These are phyloP conservation scores for Rhodotorula mucilaginosa DNA, from an alignment of 1,284 basidiomycete species.

Conservation along the genomic window DNA sequence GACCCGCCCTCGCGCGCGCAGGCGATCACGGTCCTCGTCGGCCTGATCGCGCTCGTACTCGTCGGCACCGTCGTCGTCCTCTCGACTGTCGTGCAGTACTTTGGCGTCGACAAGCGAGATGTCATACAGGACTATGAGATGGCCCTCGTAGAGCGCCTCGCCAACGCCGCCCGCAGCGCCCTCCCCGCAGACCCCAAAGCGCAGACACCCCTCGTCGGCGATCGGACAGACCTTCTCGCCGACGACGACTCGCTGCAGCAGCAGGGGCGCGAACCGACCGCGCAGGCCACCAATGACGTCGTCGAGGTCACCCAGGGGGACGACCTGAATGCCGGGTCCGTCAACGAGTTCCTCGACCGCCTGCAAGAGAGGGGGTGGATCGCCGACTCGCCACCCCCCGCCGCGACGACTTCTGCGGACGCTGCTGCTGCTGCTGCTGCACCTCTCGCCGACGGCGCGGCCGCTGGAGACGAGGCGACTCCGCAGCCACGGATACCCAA, in stretches of 20 bases:
- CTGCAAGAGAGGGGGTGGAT: conserved; percentile 29
- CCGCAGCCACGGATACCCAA: conserved; percentile 72
- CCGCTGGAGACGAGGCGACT: conserved; percentile 55
- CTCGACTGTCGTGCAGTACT: conserved; percentile 83
- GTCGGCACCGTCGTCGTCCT: conserved; percentile 88
- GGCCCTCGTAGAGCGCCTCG: conserved; percentile 44
- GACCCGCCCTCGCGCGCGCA: background rate
- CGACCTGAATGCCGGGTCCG: background rate
- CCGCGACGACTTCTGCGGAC: background rate
- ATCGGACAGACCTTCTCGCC: background rate
- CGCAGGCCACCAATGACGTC: background rate
- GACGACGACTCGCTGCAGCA: background rate
- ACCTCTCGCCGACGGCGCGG: background rate
- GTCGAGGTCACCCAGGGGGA: conserved; percentile 7
- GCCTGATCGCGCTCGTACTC: conserved; percentile 56
- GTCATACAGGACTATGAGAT: conserved; percentile 78
- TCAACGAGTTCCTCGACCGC: conserved; percentile 26
- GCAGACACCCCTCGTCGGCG: conserved; percentile 6
- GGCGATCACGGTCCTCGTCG: conserved; percentile 32
- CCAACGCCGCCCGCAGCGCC: background rate
- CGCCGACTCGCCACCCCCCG: conserved; percentile 50
- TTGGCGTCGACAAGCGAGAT: conserved; percentile 73
- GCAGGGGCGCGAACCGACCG: background rate
- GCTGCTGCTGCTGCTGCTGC: background rate
- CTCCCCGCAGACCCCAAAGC: background rate